A percentile compares a stretch with the other conserved stretches of the same genome.
Evolutionary conservation across 441 rosid species (phyloP).

Genomic region (Adansonia madagascariensis): DNA sequence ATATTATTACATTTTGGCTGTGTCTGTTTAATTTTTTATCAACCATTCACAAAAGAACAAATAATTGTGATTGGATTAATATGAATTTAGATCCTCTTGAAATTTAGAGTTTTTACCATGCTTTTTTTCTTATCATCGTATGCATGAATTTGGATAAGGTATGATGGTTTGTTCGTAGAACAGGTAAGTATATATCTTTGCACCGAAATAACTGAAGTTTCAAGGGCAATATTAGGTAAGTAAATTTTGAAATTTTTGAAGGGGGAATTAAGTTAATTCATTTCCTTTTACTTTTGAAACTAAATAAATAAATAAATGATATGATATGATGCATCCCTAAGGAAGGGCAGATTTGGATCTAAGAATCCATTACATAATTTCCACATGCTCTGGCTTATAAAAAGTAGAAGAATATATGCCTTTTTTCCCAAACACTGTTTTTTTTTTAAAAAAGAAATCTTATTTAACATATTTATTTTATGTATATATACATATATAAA

Average conservation of each 20-base stretch:
- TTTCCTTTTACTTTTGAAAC: no score
- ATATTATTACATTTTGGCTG: neutral
- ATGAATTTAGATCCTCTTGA: no score
- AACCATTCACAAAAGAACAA: neutral
- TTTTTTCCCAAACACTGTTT: slow-evolving; percentile 18
- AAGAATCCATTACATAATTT: slow-evolving; percentile 48
- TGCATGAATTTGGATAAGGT: no score
- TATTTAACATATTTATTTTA: no score
- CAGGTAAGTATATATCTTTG: no score
- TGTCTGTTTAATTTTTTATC: neutral
- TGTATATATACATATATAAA: no score
- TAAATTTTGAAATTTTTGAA: neutral
- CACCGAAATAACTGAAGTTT: no score
- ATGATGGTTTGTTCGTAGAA: no score
- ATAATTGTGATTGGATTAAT: no score
- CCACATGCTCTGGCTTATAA: slow-evolving; percentile 56
- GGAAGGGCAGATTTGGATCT: slow-evolving; percentile 51
- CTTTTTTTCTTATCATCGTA: no score
- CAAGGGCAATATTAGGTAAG: neutral
- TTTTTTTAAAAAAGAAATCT: neutral
- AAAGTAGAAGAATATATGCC: slow-evolving; percentile 61
- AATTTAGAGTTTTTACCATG: no score
- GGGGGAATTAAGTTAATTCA: neutral
- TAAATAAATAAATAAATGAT: no score
- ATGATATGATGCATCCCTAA: slow-evolving; percentile 20